Percentiles rank a stretch among this genome's conserved stretches.
These are phyloP conservation scores for Sicyos edulis DNA, from an alignment of 306 rosid genomes.

Conservation along the genomic window DNA sequence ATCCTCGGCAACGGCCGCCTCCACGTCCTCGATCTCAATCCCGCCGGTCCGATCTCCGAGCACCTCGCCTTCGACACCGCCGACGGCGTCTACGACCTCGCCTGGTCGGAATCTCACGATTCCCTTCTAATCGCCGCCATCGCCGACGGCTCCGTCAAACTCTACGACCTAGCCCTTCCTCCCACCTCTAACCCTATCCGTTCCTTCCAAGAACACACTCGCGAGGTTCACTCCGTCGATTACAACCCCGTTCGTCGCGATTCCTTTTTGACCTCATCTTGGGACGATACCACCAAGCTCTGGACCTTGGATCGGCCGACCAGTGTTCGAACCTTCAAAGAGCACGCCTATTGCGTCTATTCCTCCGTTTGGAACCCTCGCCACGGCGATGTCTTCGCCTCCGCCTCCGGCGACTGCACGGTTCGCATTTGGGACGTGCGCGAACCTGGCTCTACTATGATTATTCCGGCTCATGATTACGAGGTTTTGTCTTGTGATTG, in stretches of 20 bases:
- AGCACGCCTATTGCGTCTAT: constrained; percentile 88
- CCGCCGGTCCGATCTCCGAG: constrained; percentile 44
- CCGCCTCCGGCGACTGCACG: constrained; percentile 93
- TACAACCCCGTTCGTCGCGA: constrained; percentile 94
- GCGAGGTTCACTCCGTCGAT: constrained; percentile 73
- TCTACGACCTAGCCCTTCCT: constrained; percentile 71
- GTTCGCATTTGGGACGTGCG: constrained; percentile 87
- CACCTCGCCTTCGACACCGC: constrained; percentile 73
- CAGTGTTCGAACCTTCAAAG: constrained; percentile 74
- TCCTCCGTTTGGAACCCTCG: constrained; percentile 90
- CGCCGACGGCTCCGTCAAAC: constrained; percentile 90
- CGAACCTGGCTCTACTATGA: constrained; percentile 74
- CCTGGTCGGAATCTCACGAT: constrained; percentile 95
- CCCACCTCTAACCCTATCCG: constrained; percentile 77
- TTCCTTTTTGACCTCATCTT: constrained; percentile 77
- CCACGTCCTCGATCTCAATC: constrained; percentile 63
- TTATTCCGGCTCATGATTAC: constrained; percentile 64
- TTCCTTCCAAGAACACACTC: constrained; percentile 82
- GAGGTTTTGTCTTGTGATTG: constrained; percentile 76
- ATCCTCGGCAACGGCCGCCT: constrained; percentile 94
- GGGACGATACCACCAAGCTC: constrained; percentile 86
- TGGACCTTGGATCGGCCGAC: constrained; percentile 86
- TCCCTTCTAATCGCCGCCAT: constrained; percentile 77
- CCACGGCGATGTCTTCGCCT: constrained; percentile 82
- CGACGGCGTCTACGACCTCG: constrained; percentile 77